phyloP scores from a whole-genome alignment of 1,284 basidiomycete genomes.

The Ustilago shanxiensis region DNA sequence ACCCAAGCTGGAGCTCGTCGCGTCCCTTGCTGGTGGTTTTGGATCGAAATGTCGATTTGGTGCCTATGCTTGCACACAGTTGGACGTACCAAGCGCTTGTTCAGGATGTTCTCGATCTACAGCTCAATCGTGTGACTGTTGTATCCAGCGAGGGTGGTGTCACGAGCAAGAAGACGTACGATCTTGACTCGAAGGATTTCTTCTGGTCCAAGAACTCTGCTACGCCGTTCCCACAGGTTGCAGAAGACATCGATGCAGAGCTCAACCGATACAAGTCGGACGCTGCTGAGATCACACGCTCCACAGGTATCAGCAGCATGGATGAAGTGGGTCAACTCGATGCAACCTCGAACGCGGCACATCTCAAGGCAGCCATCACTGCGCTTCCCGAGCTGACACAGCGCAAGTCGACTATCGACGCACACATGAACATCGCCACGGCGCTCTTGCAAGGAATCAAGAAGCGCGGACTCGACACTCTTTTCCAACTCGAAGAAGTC shows the following conservation, averaged over 20 bases:
- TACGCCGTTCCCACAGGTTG: slow-evolving; percentile 97
- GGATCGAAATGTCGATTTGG: slow-evolving; percentile 94
- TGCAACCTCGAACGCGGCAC: slow-evolving; percentile 91
- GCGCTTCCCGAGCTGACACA: slow-evolving; percentile 97
- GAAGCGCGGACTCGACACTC: slow-evolving; percentile 90
- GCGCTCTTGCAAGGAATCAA: slow-evolving; percentile 96
- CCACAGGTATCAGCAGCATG: slow-evolving; percentile 94
- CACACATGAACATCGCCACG: slow-evolving; percentile 99
- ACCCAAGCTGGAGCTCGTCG: slow-evolving; percentile 40
- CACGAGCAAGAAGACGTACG: slow-evolving; percentile 75
- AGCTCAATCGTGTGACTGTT: slow-evolving; percentile 93
- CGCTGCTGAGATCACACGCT: slow-evolving; percentile 95
- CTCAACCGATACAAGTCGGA: slow-evolving; percentile 93
- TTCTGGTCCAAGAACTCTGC: slow-evolving; percentile 98
- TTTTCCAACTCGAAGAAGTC: slow-evolving; percentile 95
- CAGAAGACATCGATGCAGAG: slow-evolving; percentile 95
- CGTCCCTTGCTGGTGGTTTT: slow-evolving; percentile 82
- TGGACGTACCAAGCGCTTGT: slow-evolving; percentile 99
- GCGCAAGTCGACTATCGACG: slow-evolving; percentile 93
- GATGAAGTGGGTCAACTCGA: slow-evolving; percentile 81
- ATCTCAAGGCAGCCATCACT: slow-evolving; percentile 97
- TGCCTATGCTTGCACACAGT: slow-evolving; percentile 94
- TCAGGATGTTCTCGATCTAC: slow-evolving; percentile 96
- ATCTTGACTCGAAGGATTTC: slow-evolving; percentile 97
- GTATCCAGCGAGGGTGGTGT: slow-evolving; percentile 51